These are phyloP conservation scores for Camillea tinctor DNA, from an alignment of 2,329 filamentous ascomycete genomes.

Conservation along the genomic window DNA sequence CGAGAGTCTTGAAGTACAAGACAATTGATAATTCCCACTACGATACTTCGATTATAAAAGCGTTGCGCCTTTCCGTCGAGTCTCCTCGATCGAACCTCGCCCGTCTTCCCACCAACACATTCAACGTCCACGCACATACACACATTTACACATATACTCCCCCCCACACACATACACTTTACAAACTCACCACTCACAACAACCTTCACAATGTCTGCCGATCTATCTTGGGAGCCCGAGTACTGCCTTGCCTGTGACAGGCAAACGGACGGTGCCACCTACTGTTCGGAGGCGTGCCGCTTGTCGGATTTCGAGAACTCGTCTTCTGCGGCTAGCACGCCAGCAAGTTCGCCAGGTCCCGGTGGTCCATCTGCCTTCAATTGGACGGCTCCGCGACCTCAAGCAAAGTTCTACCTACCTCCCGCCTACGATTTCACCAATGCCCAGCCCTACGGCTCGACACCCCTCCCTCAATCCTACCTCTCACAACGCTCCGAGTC, in stretches of 20 bases:
- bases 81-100: slow-evolving; percentile 5
- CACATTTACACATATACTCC: slow-evolving; percentile 21
- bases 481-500: slow-evolving; percentile 33
- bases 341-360: slow-evolving; percentile 56
- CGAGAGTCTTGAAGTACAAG: slow-evolving; percentile 16
- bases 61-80: slow-evolving; percentile 1
- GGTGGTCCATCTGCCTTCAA: slow-evolving; percentile 48
- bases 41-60: background rate
- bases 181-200: slow-evolving; percentile 9
- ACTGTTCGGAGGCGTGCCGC: slow-evolving; percentile 91
- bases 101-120: background rate
- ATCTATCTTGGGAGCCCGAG: slow-evolving; percentile 74
- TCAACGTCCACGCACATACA: slow-evolving; percentile 18
- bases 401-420: slow-evolving; percentile 63
- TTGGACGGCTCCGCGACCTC: slow-evolving; percentile 42
- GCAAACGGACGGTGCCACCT: slow-evolving; percentile 77
- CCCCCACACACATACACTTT: slow-evolving; percentile 2
- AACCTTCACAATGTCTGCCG: slow-evolving; percentile 49
- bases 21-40: slow-evolving; percentile 11
- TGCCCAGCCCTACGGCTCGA: slow-evolving; percentile 55
- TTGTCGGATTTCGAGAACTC: slow-evolving; percentile 82
- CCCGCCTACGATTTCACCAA: slow-evolving; percentile 74
- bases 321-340: slow-evolving; percentile 51
- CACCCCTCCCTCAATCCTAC: slow-evolving; percentile 45
- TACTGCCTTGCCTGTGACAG: slow-evolving; percentile 94